These are phyloP conservation scores for Phytopythium montanum DNA, from an alignment of 352 stramenopile species.

Conservation along the genomic window DNA sequence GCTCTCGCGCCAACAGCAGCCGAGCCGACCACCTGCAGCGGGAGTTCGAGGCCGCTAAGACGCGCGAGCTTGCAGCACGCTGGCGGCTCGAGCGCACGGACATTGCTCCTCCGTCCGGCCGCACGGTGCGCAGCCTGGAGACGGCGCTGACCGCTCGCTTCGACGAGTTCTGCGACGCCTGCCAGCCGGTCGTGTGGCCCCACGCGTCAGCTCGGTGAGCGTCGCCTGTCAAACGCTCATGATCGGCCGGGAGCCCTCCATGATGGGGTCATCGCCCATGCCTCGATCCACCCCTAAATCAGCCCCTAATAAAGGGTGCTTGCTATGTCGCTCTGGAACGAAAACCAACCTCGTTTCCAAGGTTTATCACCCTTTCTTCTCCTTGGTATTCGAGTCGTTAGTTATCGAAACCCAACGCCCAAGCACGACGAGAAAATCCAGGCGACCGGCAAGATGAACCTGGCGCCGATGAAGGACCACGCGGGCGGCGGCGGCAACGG, in stretches of 20 bases:
- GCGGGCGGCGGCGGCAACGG: slow-evolving; percentile 14
- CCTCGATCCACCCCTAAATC: not conserved
- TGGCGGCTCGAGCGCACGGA: slow-evolving; percentile 16
- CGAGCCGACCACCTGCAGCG: slow-evolving; percentile 31
- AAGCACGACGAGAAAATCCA: slow-evolving; percentile 5
- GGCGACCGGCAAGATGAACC: slow-evolving; percentile 41
- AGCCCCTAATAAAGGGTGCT: not conserved
- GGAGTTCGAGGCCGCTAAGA: slow-evolving; percentile 35
- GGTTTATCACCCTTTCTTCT: slow-evolving; percentile 5
- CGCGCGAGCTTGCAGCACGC: slow-evolving; percentile 26
- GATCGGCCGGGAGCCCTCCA: too few relatives aligned
- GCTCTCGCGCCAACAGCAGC: slow-evolving; percentile 14
- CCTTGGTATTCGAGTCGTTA: not conserved
- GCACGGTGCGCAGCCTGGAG: slow-evolving; percentile 27
- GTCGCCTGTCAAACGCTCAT: too few relatives aligned
- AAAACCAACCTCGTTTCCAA: slow-evolving; percentile 12
- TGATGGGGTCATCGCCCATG: too few relatives aligned
- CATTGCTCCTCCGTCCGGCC: not conserved
- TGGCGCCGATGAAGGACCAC: slow-evolving; percentile 63
- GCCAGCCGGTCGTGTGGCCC: slow-evolving; percentile 60
- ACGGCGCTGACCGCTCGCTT: slow-evolving; percentile 49
- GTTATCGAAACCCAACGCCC: not conserved
- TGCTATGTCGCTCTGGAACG: not conserved
- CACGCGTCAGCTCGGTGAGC: slow-evolving; percentile 11
- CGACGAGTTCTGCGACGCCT: slow-evolving; percentile 61